These are phyloP conservation scores for Xylaria sp. DNA, from an alignment of 2,329 filamentous ascomycete species.

Conservation along the genomic window DNA sequence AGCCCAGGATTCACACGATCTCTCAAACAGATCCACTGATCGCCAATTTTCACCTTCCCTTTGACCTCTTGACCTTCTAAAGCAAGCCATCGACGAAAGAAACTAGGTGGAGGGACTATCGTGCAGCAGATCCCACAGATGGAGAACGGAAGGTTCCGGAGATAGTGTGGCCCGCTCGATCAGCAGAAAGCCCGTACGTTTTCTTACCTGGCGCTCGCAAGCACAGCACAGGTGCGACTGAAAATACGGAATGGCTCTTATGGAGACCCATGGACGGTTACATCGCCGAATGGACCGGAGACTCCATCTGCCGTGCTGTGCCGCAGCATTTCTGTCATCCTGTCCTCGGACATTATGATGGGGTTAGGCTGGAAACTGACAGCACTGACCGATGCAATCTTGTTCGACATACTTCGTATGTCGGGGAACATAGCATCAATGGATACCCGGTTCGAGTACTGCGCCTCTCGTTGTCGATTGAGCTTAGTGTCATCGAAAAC, in stretches of 20 bases:
- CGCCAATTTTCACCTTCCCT: not conserved
- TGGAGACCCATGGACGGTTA: slow-evolving; percentile 1
- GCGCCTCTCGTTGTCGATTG: not conserved
- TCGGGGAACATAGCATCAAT: not conserved
- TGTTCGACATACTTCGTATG: not conserved
- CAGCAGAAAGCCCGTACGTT: slow-evolving; percentile 15
- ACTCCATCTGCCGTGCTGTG: not conserved
- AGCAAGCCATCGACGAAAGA: slow-evolving; percentile 1
- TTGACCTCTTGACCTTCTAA: not conserved
- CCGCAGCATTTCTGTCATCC: slow-evolving; percentile 1
- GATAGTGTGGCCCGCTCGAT: slow-evolving; percentile 22
- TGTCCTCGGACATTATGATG: slow-evolving; percentile 2
- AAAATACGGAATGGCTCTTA: not conserved
- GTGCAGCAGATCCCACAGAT: not conserved
- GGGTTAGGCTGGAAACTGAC: not conserved
- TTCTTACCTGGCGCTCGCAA: slow-evolving; percentile 5
- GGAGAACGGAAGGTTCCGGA: not conserved
- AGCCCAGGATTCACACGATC: not conserved
- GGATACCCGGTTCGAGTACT: not conserved
- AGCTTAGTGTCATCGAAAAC: not conserved
- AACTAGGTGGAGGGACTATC: not conserved
- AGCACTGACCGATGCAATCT: slow-evolving; percentile 3
- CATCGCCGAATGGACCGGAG: slow-evolving; percentile 9
- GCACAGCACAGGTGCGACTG: slow-evolving; percentile 12
- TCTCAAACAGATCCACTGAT: slow-evolving; percentile 7